Evolutionary conservation across 2,329 filamentous ascomycete genomes (phyloP).

Genomic region (Paradendryphiella salina): DNA sequence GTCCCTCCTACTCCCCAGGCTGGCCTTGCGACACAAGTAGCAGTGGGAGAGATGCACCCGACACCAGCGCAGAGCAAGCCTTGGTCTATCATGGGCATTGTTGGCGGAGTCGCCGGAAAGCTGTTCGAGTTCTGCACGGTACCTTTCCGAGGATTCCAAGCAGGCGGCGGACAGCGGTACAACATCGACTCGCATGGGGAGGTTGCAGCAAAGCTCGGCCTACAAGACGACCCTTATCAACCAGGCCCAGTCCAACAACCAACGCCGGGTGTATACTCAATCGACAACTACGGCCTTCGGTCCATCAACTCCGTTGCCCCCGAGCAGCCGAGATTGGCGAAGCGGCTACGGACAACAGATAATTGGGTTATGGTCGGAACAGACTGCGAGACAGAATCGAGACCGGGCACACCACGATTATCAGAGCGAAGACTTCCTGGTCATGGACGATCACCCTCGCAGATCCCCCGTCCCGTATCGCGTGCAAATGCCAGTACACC

Average conservation of each 20-base stretch:
- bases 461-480: conserved; percentile 42
- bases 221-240: conserved; percentile 28
- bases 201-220: conserved; percentile 30
- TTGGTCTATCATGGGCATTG: conserved; percentile 58
- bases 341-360: conserved; percentile 54
- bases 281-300: conserved; percentile 53
- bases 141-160: conserved; percentile 82
- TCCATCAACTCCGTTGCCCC: conserved; percentile 51
- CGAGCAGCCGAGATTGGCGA: conserved; percentile 51
- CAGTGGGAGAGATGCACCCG: conserved; percentile 15
- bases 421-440: conserved; percentile 38
- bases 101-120: conserved; percentile 72
- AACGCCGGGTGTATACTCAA: conserved; percentile 59
- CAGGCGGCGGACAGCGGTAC: conserved; percentile 78
- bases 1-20: conserved; percentile 34
- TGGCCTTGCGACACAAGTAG: conserved; percentile 18
- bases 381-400: conserved; percentile 59
- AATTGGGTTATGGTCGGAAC: conserved; percentile 55
- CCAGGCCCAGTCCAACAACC: conserved; percentile 40
- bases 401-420: conserved; percentile 49
- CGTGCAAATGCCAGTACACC: conserved; percentile 24
- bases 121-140: conserved; percentile 80
- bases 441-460: conserved; percentile 33
- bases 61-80: conserved; percentile 30
- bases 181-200: conserved; percentile 52